Percentiles rank a stretch among this genome's conserved stretches.
Evolutionary conservation across 345 rosid species (phyloP).

Genomic region (Sonneratia caseolaris): DNA sequence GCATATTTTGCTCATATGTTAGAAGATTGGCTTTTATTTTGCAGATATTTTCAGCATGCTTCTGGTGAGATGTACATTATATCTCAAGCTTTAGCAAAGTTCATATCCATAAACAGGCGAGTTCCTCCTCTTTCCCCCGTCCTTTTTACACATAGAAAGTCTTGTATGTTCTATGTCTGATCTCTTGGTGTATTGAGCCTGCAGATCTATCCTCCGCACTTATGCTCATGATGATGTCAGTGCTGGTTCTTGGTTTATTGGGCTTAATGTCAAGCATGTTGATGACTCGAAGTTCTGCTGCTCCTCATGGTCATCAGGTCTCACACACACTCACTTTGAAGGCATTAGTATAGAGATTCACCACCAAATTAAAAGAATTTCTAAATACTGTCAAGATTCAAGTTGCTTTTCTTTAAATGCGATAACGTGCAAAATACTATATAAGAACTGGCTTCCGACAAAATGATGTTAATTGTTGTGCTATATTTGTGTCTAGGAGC

Average conservation of each 20-base stretch:
- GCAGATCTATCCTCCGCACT: constrained; percentile 15
- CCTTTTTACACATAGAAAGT: neutral
- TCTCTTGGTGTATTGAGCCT: neutral
- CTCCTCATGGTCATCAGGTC: constrained; percentile 23
- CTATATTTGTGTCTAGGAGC: constrained; percentile 9
- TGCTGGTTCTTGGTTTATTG: constrained; percentile 28
- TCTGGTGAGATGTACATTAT: constrained; percentile 18
- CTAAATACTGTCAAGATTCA: too few relatives aligned
- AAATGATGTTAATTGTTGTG: neutral
- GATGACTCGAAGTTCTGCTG: constrained; percentile 22
- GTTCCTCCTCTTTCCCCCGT: neutral
- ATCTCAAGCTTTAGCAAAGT: constrained; percentile 17
- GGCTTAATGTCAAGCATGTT: constrained; percentile 40
- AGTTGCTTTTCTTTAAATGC: too few relatives aligned
- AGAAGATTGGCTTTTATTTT: neutral
- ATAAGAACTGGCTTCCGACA: too few relatives aligned
- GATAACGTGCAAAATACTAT: too few relatives aligned
- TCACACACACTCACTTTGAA: too few relatives aligned
- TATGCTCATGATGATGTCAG: constrained; percentile 22
- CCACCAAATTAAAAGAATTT: too few relatives aligned
- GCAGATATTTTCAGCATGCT: constrained; percentile 21
- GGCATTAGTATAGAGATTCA: neutral
- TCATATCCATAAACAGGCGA: constrained; percentile 15
- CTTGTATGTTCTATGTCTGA: neutral
- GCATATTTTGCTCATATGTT: neutral